Evolutionary conservation across 306 rosid genomes (phyloP).

Genomic region (Lathyrus oleraceus): DNA sequence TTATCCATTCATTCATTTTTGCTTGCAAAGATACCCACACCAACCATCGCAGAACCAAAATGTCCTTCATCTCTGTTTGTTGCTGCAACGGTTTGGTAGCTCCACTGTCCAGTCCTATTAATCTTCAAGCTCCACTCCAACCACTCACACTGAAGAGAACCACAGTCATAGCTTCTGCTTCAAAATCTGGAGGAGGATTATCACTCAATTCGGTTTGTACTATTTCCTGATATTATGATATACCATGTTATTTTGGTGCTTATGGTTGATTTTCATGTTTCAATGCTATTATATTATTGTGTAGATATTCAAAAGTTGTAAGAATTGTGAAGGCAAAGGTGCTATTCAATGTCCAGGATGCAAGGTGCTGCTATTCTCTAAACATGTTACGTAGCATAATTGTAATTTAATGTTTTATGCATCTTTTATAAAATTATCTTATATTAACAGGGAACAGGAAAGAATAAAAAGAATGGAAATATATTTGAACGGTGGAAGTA

Average conservation of each 20-base stretch:
- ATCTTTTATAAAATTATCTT: too few relatives aligned
- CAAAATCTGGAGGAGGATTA: conserved; percentile 61
- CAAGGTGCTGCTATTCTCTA: conserved; percentile 49
- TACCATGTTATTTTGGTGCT: not conserved
- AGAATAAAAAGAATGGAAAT: conserved; percentile 83
- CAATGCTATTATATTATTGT: conserved; percentile 25
- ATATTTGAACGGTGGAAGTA: conserved; percentile 95
- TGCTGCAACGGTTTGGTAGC: not conserved
- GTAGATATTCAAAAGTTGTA: conserved; percentile 58
- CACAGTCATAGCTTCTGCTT: conserved; percentile 33
- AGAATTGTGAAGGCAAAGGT: conserved; percentile 67
- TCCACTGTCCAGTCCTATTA: not conserved
- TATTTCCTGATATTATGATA: not conserved
- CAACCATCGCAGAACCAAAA: not conserved
- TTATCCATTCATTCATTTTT: not conserved
- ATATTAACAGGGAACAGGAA: conserved; percentile 71
- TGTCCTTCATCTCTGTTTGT: conserved; percentile 9
- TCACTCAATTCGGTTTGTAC: conserved; percentile 51
- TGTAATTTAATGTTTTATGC: too few relatives aligned
- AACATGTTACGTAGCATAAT: too few relatives aligned
- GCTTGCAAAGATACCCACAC: not conserved
- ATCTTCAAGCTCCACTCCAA: not conserved
- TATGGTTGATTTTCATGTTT: not conserved
- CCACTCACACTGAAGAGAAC: conserved; percentile 1
- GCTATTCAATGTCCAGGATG: conserved; percentile 85